Evolutionary conservation across 2,329 filamentous ascomycete genomes (phyloP), one percentile per base, ranked within the genome.

Genomic region (Tolypocladium sp.): DNA sequence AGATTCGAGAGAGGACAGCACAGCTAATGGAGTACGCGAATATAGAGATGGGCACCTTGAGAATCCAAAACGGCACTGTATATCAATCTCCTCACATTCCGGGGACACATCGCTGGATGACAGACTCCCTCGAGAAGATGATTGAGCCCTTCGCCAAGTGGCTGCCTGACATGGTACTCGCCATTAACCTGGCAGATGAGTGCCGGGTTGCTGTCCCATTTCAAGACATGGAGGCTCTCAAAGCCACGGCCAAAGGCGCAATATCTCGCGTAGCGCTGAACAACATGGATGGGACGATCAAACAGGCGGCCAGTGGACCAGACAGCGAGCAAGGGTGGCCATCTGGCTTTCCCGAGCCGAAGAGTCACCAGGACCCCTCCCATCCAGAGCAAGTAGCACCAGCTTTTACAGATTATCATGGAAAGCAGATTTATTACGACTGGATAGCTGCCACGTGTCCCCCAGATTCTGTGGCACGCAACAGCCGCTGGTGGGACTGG

Each of bases 101-200:
- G 2, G 68, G 70, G n/a, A 66, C 69, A 12, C 66, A 70, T 2
- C 68, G 74, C n/a, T 70, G 70, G 64, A 62, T 74, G 58, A 64
- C 78, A 56, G 71, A 75, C 5, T 71, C 72, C 7, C 61, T 77
- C 0, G 75, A 82, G 12, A 81, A 80, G 10, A 89, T 92, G 84
- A 82, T 92, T 69, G 76, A 83, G 60, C 73, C 79, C 0, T 92
- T 92, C 66, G 78, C 85, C 2, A 72, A 87, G 62, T 84, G 87
- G 69, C 75, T 94, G 27, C 89, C 89, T 1, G 84, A 91, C 63
- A 90, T 93, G 88, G 87, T 91, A 63, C 73, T 94, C 40, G 86
- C 87, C 0, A 88, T 93, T 74, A 94, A 94, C 69, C 78, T 88
- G 15, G 79, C 90, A 73, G 84, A 87, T 65, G 83, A 86, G 66